phyloP scores from a whole-genome alignment of 345 rosid species.

The Sisymbrium altissimum region DNA sequence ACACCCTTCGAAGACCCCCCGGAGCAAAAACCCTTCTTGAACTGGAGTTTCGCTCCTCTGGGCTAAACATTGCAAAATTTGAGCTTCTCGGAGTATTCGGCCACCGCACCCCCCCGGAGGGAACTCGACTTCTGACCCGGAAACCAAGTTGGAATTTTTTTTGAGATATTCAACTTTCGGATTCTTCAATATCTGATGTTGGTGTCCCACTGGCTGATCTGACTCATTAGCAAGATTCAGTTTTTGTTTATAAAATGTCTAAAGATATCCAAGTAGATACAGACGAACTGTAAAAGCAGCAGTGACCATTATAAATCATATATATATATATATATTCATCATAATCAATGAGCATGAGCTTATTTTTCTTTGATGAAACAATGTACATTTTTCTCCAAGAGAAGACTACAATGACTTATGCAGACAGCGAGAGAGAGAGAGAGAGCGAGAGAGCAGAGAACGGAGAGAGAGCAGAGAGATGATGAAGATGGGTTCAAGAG shows the following conservation, averaged over 20 bases:
- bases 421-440: background rate
- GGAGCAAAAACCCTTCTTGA: constrained; percentile 24
- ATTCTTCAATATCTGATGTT: constrained; percentile 50
- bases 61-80: background rate
- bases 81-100: background rate
- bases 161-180: constrained; percentile 41
- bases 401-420: constrained; percentile 17
- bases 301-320: constrained; percentile 10
- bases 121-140: constrained; percentile 30
- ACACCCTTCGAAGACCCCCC: constrained; percentile 7
- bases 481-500: constrained; percentile 28
- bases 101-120: background rate
- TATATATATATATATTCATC: constrained; percentile 29
- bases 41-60: constrained; percentile 24
- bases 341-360: constrained; percentile 25
- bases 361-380: constrained; percentile 25
- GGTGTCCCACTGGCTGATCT: background rate
- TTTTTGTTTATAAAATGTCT: background rate
- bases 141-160: constrained; percentile 32
- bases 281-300: constrained; percentile 14
- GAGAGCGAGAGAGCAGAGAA: background rate
- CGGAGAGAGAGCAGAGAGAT: background rate
- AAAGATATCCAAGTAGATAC: background rate
- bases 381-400: constrained; percentile 36
- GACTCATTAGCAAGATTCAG: constrained; percentile 9